Evolutionary conservation across 306 rosid genomes (phyloP), one percentile per base, ranked within the genome.

Genomic region (Astragalus glycyphyllos): DNA sequence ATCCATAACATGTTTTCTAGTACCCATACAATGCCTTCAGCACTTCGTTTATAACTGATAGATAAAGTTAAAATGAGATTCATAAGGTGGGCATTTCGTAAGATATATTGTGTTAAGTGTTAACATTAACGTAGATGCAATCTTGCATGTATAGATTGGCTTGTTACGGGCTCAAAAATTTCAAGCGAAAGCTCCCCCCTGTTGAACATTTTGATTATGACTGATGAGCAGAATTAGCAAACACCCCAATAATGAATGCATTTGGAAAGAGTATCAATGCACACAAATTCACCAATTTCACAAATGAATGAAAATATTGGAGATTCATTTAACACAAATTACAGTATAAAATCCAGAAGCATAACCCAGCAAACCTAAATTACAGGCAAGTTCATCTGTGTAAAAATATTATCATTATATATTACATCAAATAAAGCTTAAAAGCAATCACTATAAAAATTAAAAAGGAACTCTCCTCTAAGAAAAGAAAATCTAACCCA

Each of bases 231-330:
- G 9, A 53, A 53, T 4, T 17, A 53, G 11, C n/a, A 4, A 34
- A 6, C 10, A 29, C 34, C 45, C 9, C 54, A 40, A 10, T 14
- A 13, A 7, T n/a, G 56, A 45, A 46, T 37, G 13, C 48, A 40
- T 15, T 49, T 7, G 31, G 41, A 50, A 16, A 59, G 32, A 75
- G 35, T 23, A 37, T 63, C 46, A 54, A 70, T 13, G 45, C 70
- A 69, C 58, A 69, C n/a, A 70, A 50, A 61, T 55, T 38, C 72
- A 65, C 6, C 54, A 69, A 61, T 48, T 29, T 78, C 47, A 64
- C 29, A 46, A 77, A 37, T 42, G 23, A 62, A 46, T 15, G 40
- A 46, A 54, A 72, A 15, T 61, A 17, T 4, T 11, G 23, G 35
- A 10, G 38, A 47, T 72, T 45, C 54, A 23, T 55, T 45, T 73